phyloP scores from a whole-genome alignment of 345 rosid species.

The Cardamine occulta region DNA sequence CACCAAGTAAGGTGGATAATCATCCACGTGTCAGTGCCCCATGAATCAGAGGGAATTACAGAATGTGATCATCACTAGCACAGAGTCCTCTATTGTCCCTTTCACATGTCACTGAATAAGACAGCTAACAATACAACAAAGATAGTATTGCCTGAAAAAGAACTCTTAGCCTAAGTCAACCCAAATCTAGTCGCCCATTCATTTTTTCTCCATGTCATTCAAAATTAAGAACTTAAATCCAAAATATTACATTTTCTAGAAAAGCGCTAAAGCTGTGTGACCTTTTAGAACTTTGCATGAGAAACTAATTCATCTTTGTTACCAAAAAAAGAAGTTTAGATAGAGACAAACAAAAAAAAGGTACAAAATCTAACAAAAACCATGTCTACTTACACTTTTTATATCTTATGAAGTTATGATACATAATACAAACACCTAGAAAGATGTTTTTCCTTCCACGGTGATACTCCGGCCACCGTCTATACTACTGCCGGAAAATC shows the following conservation, averaged over 20 bases:
- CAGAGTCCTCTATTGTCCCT: slow-evolving; percentile 43
- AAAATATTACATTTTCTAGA: not conserved
- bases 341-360: not conserved
- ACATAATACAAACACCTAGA: slow-evolving; percentile 28
- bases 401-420: slow-evolving; percentile 2
- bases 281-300: slow-evolving; percentile 1
- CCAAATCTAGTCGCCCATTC: not conserved
- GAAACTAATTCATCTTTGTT: not conserved
- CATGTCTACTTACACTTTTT: slow-evolving; percentile 35
- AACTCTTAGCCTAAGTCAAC: slow-evolving; percentile 35
- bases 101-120: slow-evolving; percentile 43
- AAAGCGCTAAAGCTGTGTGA: not conserved
- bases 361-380: not conserved
- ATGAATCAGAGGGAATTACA: slow-evolving; percentile 33
- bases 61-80: slow-evolving; percentile 39
- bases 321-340: not conserved
- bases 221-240: not conserved
- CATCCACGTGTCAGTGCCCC: slow-evolving; percentile 40
- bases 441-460: slow-evolving; percentile 30
- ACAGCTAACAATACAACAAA: slow-evolving; percentile 24
- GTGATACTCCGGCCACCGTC: slow-evolving; percentile 18
- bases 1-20: slow-evolving; percentile 15
- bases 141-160: slow-evolving; percentile 28
- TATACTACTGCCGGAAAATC: slow-evolving; percentile 24
- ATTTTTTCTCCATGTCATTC: not conserved